phyloP scores from a whole-genome alignment of 768 basidiomycete species.

The Termitomyces sp. region DNA sequence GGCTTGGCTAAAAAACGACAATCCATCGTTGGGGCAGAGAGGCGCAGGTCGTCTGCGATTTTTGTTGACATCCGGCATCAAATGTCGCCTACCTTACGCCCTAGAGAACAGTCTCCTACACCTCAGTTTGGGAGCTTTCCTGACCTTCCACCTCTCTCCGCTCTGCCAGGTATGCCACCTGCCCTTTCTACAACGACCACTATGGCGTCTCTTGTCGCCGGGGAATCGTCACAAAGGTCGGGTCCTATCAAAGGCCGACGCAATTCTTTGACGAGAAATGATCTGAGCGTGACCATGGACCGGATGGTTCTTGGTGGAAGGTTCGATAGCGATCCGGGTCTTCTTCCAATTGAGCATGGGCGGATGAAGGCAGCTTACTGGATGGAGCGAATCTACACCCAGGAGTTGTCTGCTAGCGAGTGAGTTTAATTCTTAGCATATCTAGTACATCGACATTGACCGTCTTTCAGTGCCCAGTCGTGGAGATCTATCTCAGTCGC shows the following conservation, averaged over 20 bases:
- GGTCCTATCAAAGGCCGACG: constrained; percentile 27
- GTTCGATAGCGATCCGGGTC: constrained; percentile 33
- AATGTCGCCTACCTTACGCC: constrained; percentile 28
- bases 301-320: constrained; percentile 59
- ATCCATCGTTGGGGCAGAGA: constrained; percentile 28
- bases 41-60: constrained; percentile 33
- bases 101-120: constrained; percentile 28
- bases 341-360: constrained; percentile 46
- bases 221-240: constrained; percentile 24
- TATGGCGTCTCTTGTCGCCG: constrained; percentile 42
- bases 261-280: constrained; percentile 46
- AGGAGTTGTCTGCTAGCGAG: constrained; percentile 44
- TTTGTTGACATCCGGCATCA: constrained; percentile 31
- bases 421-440: constrained; percentile 27
- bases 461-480: constrained; percentile 25
- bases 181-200: constrained; percentile 46
- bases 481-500: constrained; percentile 50
- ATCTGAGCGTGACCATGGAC: constrained; percentile 57
- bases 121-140: constrained; percentile 30
- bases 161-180: constrained; percentile 49
- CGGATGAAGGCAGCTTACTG: constrained; percentile 70
- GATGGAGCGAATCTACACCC: constrained; percentile 56
- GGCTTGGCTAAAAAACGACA: constrained; percentile 32
- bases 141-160: constrained; percentile 37
- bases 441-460: constrained; percentile 1